These are phyloP conservation scores for Trametes cubensis DNA, from an alignment of 768 basidiomycete genomes.

Conservation along the genomic window DNA sequence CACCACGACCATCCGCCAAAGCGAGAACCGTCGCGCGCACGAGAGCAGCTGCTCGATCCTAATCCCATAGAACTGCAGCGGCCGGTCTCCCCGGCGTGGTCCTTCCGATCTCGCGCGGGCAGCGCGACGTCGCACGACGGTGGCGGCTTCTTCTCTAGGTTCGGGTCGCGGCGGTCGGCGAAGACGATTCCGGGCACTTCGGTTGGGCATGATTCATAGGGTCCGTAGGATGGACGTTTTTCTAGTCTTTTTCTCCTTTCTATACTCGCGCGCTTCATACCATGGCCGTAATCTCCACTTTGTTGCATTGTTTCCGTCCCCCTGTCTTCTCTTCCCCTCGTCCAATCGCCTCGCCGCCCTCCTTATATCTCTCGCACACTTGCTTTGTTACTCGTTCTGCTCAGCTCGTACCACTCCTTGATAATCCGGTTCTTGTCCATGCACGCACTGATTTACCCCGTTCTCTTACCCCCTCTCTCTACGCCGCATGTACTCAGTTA, in stretches of 20 bases:
- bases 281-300: conserved; percentile 8
- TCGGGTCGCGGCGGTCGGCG: conserved; percentile 69
- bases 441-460: conserved; percentile 13
- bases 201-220: conserved; percentile 26
- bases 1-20: conserved; percentile 46
- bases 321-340: not conserved
- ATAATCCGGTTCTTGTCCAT: conserved; percentile 21
- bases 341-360: not conserved
- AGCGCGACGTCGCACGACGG: conserved; percentile 72
- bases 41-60: conserved; percentile 56
- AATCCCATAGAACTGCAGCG: conserved; percentile 51
- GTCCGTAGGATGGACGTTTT: conserved; percentile 5
- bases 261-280: not conserved
- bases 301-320: conserved; percentile 13
- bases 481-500: conserved; percentile 26
- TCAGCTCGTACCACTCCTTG: conserved; percentile 26
- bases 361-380: not conserved
- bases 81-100: conserved; percentile 83
- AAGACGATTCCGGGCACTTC: conserved; percentile 34
- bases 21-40: conserved; percentile 40
- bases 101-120: conserved; percentile 80
- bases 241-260: not conserved
- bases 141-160: conserved; percentile 68
- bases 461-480: conserved; percentile 3
- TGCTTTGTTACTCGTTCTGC: conserved; percentile 16